These are phyloP conservation scores for Lipomyces yamadae DNA, from an alignment of 805 yeast genomes.

Conservation along the genomic window DNA sequence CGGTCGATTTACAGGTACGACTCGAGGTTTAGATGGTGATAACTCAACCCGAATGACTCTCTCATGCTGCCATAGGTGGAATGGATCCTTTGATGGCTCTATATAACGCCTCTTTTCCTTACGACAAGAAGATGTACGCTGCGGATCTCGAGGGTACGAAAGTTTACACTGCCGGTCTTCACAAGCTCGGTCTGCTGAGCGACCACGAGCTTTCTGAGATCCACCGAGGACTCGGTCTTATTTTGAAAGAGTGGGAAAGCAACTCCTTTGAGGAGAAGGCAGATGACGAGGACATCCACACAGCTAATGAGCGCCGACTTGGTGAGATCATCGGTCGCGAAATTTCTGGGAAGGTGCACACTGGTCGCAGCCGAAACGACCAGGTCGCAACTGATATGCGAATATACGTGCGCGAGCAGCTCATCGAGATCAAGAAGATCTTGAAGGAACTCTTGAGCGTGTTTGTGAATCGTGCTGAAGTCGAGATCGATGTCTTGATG, in stretches of 20 bases:
- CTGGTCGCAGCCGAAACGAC: slow-evolving; percentile 98
- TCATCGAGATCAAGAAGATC: slow-evolving; percentile 60
- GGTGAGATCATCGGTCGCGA: slow-evolving; percentile 94
- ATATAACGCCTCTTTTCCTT: slow-evolving; percentile 95
- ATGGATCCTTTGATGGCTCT: slow-evolving; percentile 97
- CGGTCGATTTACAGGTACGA: slow-evolving; percentile 35
- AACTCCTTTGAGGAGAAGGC: slow-evolving; percentile 72
- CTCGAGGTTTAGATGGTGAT: not conserved
- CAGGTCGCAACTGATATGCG: slow-evolving; percentile 99
- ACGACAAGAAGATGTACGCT: slow-evolving; percentile 90
- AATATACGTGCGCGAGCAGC: slow-evolving; percentile 81
- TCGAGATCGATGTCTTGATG: slow-evolving; percentile 91
- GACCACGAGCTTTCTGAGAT: slow-evolving; percentile 75
- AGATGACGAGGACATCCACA: slow-evolving; percentile 97
- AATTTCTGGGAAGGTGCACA: slow-evolving; percentile 97
- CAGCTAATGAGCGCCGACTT: slow-evolving; percentile 96
- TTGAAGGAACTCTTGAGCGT: slow-evolving; percentile 56
- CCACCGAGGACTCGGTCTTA: slow-evolving; percentile 76
- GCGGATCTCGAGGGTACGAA: slow-evolving; percentile 94
- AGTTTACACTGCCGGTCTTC: slow-evolving; percentile 86
- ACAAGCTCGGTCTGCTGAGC: slow-evolving; percentile 75
- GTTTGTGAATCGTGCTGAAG: slow-evolving; percentile 73
- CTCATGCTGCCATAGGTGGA: slow-evolving; percentile 49
- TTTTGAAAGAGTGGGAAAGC: slow-evolving; percentile 80
- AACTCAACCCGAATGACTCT: not conserved